phyloP scores from a whole-genome alignment of 345 rosid species.

The Eucalyptus guilfoylei region DNA sequence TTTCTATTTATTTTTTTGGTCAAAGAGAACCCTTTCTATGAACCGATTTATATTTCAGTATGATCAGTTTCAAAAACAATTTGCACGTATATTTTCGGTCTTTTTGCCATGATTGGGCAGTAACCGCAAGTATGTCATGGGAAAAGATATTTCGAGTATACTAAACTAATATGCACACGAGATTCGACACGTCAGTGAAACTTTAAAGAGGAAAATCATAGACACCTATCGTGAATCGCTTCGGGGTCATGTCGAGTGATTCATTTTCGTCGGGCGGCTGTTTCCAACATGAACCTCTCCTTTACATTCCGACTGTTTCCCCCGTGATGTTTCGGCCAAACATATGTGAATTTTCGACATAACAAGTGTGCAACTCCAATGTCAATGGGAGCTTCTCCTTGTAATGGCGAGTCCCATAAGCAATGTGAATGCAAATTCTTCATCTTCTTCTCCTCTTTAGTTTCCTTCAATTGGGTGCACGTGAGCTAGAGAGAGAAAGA shows the following conservation, averaged over 20 bases:
- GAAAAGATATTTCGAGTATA: background rate
- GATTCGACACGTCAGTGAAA: background rate
- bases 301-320: background rate
- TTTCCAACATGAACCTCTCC: background rate
- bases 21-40: rapidly evolving
- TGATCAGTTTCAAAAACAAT: background rate
- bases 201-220: background rate
- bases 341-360: background rate
- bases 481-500: background rate
- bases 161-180: background rate
- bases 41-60: background rate
- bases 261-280: background rate
- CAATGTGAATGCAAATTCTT: background rate
- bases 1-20: background rate
- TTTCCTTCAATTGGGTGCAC: background rate
- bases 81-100: background rate
- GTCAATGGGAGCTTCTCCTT: background rate
- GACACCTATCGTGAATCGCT: background rate
- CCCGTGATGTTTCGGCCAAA: background rate
- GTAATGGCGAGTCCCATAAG: background rate
- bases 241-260: background rate
- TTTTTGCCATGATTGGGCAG: too few relatives aligned
- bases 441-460: background rate
- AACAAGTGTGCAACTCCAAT: background rate
- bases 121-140: background rate